Evolutionary conservation across 495 filamentous ascomycete species (phyloP).

Genomic region (Tricharina praecox): DNA sequence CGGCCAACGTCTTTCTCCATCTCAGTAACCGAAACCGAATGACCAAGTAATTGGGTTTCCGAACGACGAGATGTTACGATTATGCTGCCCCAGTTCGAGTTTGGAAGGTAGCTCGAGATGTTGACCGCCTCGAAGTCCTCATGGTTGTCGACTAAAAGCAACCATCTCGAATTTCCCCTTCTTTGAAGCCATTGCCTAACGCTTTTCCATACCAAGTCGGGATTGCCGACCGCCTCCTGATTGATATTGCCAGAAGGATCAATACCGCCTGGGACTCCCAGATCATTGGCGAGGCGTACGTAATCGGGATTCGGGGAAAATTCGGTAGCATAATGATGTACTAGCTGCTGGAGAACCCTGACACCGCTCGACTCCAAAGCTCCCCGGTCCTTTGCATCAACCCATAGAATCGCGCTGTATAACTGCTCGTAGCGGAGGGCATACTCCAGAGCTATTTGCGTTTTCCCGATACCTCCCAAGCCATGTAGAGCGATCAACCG

Average conservation of each 20-base stretch:
- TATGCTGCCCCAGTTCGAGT: neutral
- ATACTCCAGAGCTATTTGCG: constrained; percentile 28
- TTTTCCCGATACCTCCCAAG: constrained; percentile 30
- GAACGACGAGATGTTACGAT: neutral
- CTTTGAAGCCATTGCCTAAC: neutral
- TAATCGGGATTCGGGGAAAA: neutral
- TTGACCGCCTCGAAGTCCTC: neutral
- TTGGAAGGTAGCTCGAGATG: neutral
- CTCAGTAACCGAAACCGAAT: neutral
- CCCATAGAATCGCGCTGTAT: constrained; percentile 4
- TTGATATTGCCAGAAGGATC: neutral
- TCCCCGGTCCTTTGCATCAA: neutral
- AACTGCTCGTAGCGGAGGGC: constrained; percentile 8
- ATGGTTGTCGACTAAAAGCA: neutral
- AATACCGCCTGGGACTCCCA: neutral
- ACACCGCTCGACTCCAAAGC: neutral
- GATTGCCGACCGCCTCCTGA: neutral
- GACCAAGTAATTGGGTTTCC: neutral
- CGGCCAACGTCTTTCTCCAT: neutral
- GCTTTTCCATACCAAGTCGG: neutral
- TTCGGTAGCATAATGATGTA: neutral
- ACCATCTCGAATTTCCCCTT: neutral
- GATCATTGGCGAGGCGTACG: neutral
- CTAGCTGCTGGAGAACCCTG: neutral
- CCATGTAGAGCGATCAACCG: constrained; percentile 27